Percentiles rank a stretch among this genome's conserved stretches.
Conservation (phyloP, 768 basidiomycete genomes). For the Psilocybe cyanescens region DNA sequence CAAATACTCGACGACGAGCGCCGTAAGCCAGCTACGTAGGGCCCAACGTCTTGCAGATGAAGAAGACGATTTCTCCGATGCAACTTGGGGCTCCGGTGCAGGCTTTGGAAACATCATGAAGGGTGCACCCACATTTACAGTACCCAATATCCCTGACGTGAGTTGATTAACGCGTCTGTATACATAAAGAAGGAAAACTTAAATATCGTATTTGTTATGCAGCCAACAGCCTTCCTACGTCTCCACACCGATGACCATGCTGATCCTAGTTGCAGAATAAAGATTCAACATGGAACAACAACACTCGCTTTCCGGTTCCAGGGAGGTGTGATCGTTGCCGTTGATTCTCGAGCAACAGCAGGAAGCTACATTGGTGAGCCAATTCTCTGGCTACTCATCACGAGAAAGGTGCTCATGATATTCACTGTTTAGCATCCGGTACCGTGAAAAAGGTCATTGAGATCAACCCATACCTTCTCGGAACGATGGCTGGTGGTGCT, state of each 20-base stretch:
- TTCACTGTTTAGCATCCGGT: constrained; percentile 71
- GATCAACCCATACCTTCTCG: constrained; percentile 98
- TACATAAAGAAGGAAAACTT: constrained; percentile 10
- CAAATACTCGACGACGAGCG: constrained; percentile 63
- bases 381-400: background rate
- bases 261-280: constrained; percentile 93
- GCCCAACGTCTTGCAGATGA: constrained; percentile 54
- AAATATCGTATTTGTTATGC: constrained; percentile 2
- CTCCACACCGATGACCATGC: constrained; percentile 96
- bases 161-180: constrained; percentile 30
- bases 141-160: constrained; percentile 80
- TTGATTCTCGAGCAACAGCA: constrained; percentile 97
- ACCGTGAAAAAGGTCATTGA: constrained; percentile 99
- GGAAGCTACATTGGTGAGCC: constrained; percentile 93
- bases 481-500: constrained; percentile 99
- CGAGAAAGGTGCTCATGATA: constrained; percentile 7
- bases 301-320: constrained; percentile 96
- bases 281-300: constrained; percentile 98
- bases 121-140: constrained; percentile 71
- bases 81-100: constrained; percentile 84
- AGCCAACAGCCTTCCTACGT: constrained; percentile 92
- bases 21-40: constrained; percentile 50
- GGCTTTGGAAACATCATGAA: constrained; percentile 78
- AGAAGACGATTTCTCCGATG: constrained; percentile 66
- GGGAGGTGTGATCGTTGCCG: constrained; percentile 98